Percentiles rank a stretch among this genome's conserved stretches.
Evolutionary conservation across 768 basidiomycete species (phyloP).

Genomic region (Xanthoconium stramineum): DNA sequence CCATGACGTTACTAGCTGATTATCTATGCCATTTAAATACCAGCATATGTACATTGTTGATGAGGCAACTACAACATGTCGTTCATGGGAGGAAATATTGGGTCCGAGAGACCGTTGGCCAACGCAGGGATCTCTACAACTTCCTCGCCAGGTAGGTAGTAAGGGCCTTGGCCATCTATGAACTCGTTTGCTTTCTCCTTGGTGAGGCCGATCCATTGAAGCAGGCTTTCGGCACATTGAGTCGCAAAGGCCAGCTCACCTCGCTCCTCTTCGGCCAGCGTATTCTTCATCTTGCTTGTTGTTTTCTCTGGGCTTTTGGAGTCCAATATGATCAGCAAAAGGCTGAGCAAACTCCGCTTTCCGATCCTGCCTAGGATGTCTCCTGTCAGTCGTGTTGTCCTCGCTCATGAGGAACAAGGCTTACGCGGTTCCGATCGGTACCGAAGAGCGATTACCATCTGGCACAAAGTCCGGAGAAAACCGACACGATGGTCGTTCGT

Average conservation of each 20-base stretch:
- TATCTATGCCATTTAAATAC: too few relatives aligned
- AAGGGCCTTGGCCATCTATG: background rate
- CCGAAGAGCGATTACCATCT: background rate
- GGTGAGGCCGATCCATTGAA: background rate
- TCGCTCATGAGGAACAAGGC: background rate
- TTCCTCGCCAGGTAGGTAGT: background rate
- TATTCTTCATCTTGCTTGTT: background rate
- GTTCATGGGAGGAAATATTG: background rate
- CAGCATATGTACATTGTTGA: background rate
- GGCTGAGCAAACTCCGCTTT: background rate
- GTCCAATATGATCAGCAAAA: background rate
- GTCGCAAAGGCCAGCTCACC: background rate
- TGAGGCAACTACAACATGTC: background rate
- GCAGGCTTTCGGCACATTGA: rapidly evolving
- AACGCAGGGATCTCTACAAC: background rate
- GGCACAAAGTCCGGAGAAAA: background rate
- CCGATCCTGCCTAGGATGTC: background rate
- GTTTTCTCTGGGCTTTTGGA: background rate
- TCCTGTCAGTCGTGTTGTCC: background rate
- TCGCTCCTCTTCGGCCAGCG: background rate
- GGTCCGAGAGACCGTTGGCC: background rate
- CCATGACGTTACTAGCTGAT: too few relatives aligned
- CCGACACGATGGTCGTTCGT: background rate
- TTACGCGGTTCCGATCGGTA: background rate
- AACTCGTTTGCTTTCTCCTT: background rate